Evolutionary conservation across 768 basidiomycete genomes (phyloP).

Genomic region (Phallus indusiatus): DNA sequence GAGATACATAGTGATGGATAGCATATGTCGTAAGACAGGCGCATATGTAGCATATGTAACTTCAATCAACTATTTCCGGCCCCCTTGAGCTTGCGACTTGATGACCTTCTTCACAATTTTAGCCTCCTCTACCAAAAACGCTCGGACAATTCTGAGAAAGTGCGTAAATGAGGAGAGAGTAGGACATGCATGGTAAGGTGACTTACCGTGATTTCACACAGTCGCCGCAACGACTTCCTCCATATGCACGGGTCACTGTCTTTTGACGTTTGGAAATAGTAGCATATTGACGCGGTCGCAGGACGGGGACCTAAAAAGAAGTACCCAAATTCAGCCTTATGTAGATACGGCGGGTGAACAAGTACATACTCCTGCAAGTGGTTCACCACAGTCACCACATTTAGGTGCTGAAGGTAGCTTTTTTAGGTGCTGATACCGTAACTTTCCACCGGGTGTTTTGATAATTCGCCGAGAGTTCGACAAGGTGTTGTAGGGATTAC

Average conservation of each 20-base stretch:
- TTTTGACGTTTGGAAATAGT: conserved; percentile 96
- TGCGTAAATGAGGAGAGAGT: conserved; percentile 7
- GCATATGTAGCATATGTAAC: background rate
- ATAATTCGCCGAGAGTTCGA: conserved; percentile 92
- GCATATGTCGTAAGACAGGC: background rate
- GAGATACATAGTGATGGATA: background rate
- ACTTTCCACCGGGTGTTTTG: conserved; percentile 97
- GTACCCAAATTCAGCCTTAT: background rate
- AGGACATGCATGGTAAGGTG: conserved; percentile 12
- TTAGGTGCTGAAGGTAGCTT: conserved; percentile 87
- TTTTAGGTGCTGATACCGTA: conserved; percentile 97
- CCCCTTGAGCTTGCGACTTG: conserved; percentile 67
- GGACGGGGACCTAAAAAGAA: conserved; percentile 68
- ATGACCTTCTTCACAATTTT: conserved; percentile 99
- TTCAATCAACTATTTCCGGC: conserved; percentile 9
- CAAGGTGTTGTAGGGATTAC: conserved; percentile 95
- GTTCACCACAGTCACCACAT: conserved; percentile 97
- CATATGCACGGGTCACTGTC: conserved; percentile 93
- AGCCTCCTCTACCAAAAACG: conserved; percentile 98
- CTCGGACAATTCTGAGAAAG: conserved; percentile 78
- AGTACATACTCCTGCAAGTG: conserved; percentile 80
- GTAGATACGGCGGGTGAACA: background rate
- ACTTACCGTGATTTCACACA: conserved; percentile 93
- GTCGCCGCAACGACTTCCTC: conserved; percentile 92
- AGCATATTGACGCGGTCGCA: conserved; percentile 93